phyloP scores from a whole-genome alignment of 768 basidiomycete genomes.

The Harrya chromipes region DNA sequence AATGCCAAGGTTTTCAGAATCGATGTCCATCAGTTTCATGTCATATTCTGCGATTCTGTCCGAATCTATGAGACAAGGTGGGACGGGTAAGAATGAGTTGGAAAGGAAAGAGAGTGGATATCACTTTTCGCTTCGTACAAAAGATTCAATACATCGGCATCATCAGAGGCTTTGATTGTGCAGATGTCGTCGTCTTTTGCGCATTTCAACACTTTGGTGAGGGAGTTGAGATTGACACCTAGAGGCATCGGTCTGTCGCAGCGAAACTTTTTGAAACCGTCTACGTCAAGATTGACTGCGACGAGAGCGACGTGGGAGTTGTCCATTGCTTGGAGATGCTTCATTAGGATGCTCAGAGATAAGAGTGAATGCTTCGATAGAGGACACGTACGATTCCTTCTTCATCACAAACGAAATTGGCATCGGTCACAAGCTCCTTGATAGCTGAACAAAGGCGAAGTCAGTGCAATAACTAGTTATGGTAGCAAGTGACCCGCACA shows the following conservation, averaged over 20 bases:
- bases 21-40: slow-evolving; percentile 99
- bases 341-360: not conserved
- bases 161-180: slow-evolving; percentile 87
- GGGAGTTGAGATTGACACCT: slow-evolving; percentile 79
- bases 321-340: slow-evolving; percentile 97
- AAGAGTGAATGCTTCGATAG: not conserved
- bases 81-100: not conserved
- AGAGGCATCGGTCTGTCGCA: slow-evolving; percentile 95
- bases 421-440: slow-evolving; percentile 97
- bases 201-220: slow-evolving; percentile 96
- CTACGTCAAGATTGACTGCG: slow-evolving; percentile 72
- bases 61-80: slow-evolving; percentile 48
- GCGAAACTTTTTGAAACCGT: slow-evolving; percentile 83
- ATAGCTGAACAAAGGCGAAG: slow-evolving; percentile 55
- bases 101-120: slow-evolving; percentile 13
- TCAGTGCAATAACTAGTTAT: not conserved
- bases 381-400: slow-evolving; percentile 72
- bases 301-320: slow-evolving; percentile 99
- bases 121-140: slow-evolving; percentile 90
- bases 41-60: slow-evolving; percentile 98
- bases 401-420: slow-evolving; percentile 96
- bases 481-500: slow-evolving; percentile 46
- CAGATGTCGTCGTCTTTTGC: slow-evolving; percentile 95
- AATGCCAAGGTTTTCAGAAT: slow-evolving; percentile 90
- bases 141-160: slow-evolving; percentile 83